Conservation (phyloP, 2,329 filamentous ascomycete genomes). For the Nothopassalora personata region DNA sequence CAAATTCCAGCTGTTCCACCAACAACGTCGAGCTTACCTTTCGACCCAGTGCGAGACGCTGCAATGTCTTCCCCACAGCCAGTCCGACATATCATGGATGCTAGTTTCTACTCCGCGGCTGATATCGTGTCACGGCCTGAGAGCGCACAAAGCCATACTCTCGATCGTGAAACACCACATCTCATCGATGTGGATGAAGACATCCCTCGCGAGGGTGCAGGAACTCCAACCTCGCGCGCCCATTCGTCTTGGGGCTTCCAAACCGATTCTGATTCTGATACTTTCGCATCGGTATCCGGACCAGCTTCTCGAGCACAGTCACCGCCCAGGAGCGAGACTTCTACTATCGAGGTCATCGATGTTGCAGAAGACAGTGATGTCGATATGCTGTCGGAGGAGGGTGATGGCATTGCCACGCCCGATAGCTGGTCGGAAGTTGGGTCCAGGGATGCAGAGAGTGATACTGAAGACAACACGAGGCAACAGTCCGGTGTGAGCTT, state of each 20-base stretch:
- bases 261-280: constrained; percentile 26
- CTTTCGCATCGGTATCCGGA: constrained; percentile 23
- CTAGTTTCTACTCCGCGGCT: constrained; percentile 29
- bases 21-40: constrained; percentile 12
- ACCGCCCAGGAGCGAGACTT: constrained; percentile 17
- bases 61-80: constrained; percentile 16
- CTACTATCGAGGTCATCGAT: constrained; percentile 28
- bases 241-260: constrained; percentile 25
- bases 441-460: constrained; percentile 32
- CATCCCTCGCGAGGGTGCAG: constrained; percentile 14
- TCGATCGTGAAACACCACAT: constrained; percentile 14
- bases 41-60: constrained; percentile 32
- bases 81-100: constrained; percentile 17
- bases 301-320: constrained; percentile 18
- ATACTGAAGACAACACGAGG: constrained; percentile 20
- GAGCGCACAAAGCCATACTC: constrained; percentile 9
- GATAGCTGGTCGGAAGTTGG: constrained; percentile 37
- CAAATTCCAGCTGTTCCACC: constrained; percentile 4
- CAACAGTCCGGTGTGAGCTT: constrained; percentile 3
- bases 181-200: constrained; percentile 22
- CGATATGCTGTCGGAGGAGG: constrained; percentile 32
- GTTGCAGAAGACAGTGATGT: constrained; percentile 31
- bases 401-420: constrained; percentile 33
- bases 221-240: constrained; percentile 19
- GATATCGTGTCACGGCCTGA: constrained; percentile 20